Evolutionary conservation across 2,329 filamentous ascomycete species (phyloP), one percentile per base, ranked within the genome.

Genomic region (Coniochaeta prunicola): DNA sequence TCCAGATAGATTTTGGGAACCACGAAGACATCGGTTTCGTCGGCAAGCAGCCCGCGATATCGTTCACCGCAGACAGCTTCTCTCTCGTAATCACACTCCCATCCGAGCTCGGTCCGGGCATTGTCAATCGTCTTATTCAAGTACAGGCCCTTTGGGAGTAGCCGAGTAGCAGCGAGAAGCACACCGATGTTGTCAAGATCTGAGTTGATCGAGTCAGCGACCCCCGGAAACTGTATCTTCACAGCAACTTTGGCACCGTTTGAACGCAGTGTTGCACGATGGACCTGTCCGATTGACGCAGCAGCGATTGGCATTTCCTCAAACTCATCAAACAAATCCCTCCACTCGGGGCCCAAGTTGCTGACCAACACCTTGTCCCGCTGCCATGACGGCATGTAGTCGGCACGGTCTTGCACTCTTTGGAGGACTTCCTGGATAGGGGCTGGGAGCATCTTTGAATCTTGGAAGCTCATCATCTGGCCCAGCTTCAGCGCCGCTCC

Each of bases 391-490:
- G 94, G 94, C 94, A 99, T 99, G 73, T 97, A 99, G 73, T 99
- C 93, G 40, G 94, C 94, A 59, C 91, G 88, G 71, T 99, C 94
- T 71, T 99, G 94, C 0, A 99, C 94, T 6, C 96, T 87, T 70
- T 96, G 92, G 13, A 99, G 77, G 1, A 99, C 91, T 67, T 93
- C 84, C 64, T 96, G 91, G 56, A 99, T 92, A 1, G 90, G 85
- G 0, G 83, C 84, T 0, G 94, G 94, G 10, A 99, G 83, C 86
- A 97, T 92, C 73, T 96, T 97, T 38, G 91, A 86, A 74, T 99
- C 94, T 77, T 99, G 94, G 69, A 99, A 94, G 71, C 92, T 97
- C 80, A 99, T 89, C 89, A 97, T 94, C 76, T 99, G 94, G 0
- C 94, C 96, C 28, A 99, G 76, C 76, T 99, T 99, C 45, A 99